These are phyloP conservation scores for Jaapia argillacea DNA, from an alignment of 768 basidiomycete species.

Conservation along the genomic window DNA sequence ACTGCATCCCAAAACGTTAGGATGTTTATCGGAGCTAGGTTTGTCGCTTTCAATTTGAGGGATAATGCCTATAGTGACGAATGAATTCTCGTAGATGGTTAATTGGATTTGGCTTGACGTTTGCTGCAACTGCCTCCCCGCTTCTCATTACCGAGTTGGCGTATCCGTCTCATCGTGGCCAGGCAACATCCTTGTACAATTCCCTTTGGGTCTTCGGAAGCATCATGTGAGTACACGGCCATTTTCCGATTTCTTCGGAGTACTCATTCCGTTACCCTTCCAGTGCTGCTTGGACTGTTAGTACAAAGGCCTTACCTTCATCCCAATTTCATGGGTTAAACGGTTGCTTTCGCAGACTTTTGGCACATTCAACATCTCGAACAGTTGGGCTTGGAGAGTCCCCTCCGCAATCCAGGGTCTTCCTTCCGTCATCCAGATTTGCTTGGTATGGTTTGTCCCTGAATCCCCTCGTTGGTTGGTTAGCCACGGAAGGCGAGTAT, in stretches of 20 bases:
- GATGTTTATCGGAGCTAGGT: conserved; percentile 26
- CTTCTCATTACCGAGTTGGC: conserved; percentile 31
- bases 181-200: conserved; percentile 23
- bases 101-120: conserved; percentile 23
- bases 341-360: conserved; percentile 13
- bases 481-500: conserved; percentile 20
- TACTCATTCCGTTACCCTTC: neutral
- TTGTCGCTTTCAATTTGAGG: conserved; percentile 4
- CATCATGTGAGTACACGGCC: neutral
- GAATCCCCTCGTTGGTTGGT: conserved; percentile 29
- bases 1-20: conserved; percentile 20
- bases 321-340: neutral
- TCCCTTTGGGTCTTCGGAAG: conserved; percentile 13
- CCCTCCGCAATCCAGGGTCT: conserved; percentile 21
- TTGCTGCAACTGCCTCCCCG: conserved; percentile 25
- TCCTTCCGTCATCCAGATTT: conserved; percentile 19
- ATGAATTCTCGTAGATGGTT: conserved; percentile 3
- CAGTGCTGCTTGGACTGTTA: conserved; percentile 3
- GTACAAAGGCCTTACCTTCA: neutral
- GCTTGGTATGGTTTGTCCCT: conserved; percentile 23
- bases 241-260: neutral
- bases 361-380: conserved; percentile 21
- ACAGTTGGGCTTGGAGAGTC: conserved; percentile 24
- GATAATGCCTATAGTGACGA: conserved; percentile 6
- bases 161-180: conserved; percentile 32